Conservation (phyloP, 2,329 filamentous ascomycete species). For the Aspergillus carbonarius region DNA sequence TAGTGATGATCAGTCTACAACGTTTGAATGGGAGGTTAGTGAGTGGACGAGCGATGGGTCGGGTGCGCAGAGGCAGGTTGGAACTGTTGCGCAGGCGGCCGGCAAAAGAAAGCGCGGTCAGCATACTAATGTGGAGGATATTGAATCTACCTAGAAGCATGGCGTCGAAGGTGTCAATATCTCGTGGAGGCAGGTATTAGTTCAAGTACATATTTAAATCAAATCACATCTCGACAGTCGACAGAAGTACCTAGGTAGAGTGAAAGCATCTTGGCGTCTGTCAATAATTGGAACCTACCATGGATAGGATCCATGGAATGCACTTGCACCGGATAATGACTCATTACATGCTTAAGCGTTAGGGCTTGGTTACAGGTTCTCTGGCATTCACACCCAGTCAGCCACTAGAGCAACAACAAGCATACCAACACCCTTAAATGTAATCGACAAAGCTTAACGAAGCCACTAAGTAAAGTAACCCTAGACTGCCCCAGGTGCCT, state of each 20-base stretch:
- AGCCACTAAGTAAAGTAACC: neutral
- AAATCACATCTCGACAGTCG: neutral
- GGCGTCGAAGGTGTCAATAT: neutral
- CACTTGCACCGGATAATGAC: too few relatives aligned
- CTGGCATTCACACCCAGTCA: neutral
- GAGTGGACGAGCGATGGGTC: conserved; percentile 62
- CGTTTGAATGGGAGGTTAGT: conserved; percentile 78
- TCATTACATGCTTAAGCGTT: too few relatives aligned
- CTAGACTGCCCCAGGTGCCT: neutral
- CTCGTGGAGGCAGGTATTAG: neutral
- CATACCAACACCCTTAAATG: neutral
- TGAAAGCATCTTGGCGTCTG: too few relatives aligned
- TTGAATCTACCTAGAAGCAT: neutral
- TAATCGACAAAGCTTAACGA: neutral
- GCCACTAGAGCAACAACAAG: neutral
- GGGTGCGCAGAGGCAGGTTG: conserved; percentile 16
- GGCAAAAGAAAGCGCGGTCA: conserved; percentile 37
- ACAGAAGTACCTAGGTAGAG: too few relatives aligned
- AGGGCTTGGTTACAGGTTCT: neutral
- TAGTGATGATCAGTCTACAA: conserved; percentile 63
- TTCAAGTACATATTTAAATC: neutral
- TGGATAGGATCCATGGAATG: too few relatives aligned
- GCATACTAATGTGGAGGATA: conserved; percentile 7
- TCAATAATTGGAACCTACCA: too few relatives aligned
- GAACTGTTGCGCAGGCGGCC: conserved; percentile 17